Percentiles rank a stretch among this genome's conserved stretches.
These are phyloP conservation scores for Basidiobolus meristosporus DNA, from an alignment of 371 early-diverging fungal species.

Conservation along the genomic window DNA sequence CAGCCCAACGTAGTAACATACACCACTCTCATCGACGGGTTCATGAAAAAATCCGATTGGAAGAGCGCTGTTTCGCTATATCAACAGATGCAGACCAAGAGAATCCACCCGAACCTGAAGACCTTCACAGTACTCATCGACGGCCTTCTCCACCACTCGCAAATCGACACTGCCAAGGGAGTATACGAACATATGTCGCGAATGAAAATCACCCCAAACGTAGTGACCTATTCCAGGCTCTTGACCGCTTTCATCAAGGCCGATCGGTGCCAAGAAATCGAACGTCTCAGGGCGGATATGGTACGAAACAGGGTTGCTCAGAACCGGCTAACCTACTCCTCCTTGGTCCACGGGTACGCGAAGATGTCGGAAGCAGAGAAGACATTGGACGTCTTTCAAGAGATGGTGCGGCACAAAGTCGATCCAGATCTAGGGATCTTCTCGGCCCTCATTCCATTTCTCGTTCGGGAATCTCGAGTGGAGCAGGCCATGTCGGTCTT, in stretches of 20 bases:
- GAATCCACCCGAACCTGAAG: constrained; percentile 2
- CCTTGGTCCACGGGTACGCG: too few relatives aligned
- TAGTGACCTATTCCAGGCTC: constrained; percentile 2
- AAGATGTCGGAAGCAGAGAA: too few relatives aligned
- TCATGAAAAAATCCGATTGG: neutral
- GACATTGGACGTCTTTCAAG: too few relatives aligned
- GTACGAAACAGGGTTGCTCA: too few relatives aligned
- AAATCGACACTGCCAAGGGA: neutral
- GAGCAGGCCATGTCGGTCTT: too few relatives aligned
- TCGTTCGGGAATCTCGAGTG: too few relatives aligned
- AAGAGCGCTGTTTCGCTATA: neutral
- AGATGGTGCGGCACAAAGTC: too few relatives aligned
- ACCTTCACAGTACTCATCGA: constrained; percentile 4
- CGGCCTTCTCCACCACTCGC: neutral
- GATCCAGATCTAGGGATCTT: too few relatives aligned
- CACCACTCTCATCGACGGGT: constrained; percentile 2
- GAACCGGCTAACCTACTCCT: too few relatives aligned
- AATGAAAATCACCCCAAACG: constrained; percentile 2
- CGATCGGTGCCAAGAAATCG: too few relatives aligned
- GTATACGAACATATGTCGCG: constrained; percentile 4
- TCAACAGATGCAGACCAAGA: constrained; percentile 3
- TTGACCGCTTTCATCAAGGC: constrained; percentile 1
- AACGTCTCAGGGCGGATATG: too few relatives aligned
- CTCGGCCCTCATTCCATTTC: too few relatives aligned
- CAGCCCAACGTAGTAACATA: constrained; percentile 4